Evolutionary conservation across 805 yeast genomes (phyloP).

Genomic region (Candida caryicola): DNA sequence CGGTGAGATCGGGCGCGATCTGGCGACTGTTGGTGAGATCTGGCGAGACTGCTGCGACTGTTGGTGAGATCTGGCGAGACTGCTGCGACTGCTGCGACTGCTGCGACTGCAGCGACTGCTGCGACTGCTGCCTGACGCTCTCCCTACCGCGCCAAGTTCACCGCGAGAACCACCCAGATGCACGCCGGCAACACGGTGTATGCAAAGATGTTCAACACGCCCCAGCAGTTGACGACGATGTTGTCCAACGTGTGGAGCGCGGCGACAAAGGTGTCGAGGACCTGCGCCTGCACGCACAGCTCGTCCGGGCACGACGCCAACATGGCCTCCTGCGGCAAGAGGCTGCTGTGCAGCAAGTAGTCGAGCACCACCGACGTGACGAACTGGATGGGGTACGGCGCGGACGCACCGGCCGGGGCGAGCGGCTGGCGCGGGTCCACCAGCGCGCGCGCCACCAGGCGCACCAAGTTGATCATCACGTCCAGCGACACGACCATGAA

Average conservation of each 20-base stretch:
- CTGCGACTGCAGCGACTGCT: too few species aligned
- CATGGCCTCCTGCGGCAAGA: slow-evolving; percentile 2
- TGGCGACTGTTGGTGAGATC: too few species aligned
- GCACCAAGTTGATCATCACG: slow-evolving; percentile 17
- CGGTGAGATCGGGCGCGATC: too few species aligned
- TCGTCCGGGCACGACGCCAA: slow-evolving; percentile 5
- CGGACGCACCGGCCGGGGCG: neutral
- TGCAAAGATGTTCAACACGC: slow-evolving; percentile 17
- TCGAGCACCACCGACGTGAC: slow-evolving; percentile 17
- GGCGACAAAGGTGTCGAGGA: slow-evolving; percentile 4
- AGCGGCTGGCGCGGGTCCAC: too few species aligned
- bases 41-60: too few species aligned
- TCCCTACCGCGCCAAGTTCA: slow-evolving; percentile 8
- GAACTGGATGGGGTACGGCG: slow-evolving; percentile 9
- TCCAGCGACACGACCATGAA: slow-evolving; percentile 19
- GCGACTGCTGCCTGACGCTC: too few species aligned
- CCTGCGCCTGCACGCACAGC: slow-evolving; percentile 6
- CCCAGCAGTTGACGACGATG: slow-evolving; percentile 16
- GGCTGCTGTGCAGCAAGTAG: slow-evolving; percentile 14
- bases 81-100: too few species aligned
- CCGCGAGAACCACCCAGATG: slow-evolving; percentile 20
- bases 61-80: too few species aligned
- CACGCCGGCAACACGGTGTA: slow-evolving; percentile 20
- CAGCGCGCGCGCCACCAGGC: neutral
- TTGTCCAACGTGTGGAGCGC: slow-evolving; percentile 8